These are phyloP conservation scores for Tetradesmus lagerheimii DNA, from an alignment of 139 green algal genomes.

Conservation along the genomic window DNA sequence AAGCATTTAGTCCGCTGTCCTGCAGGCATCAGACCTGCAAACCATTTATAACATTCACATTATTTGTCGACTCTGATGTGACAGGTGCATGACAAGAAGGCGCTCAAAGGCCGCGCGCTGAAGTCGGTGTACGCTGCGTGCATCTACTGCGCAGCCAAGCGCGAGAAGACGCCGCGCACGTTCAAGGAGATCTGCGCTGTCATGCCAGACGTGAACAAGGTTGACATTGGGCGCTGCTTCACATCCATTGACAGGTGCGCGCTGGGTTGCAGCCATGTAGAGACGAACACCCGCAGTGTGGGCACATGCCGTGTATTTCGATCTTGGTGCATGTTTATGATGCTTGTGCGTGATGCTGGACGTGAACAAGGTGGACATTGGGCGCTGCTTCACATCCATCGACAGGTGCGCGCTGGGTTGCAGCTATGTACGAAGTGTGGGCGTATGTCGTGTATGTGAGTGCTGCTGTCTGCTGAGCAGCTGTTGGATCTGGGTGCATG, in stretches of 20 bases:
- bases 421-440: no score
- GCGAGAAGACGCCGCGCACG: slow-evolving; percentile 76
- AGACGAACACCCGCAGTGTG: no score
- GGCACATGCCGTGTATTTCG: neutral
- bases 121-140: slow-evolving; percentile 87
- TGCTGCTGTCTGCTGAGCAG: no score
- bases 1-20: no score
- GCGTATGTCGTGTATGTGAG: neutral
- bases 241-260: slow-evolving; percentile 53
- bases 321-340: no score
- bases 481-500: no score
- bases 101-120: slow-evolving; percentile 56
- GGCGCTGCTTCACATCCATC: slow-evolving; percentile 69
- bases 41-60: no score
- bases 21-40: no score
- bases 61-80: no score
- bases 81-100: slow-evolving; percentile 66
- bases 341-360: slow-evolving; percentile 76
- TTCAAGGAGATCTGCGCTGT: slow-evolving; percentile 92
- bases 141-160: slow-evolving; percentile 89
- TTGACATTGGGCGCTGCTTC: slow-evolving; percentile 83
- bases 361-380: slow-evolving; percentile 83
- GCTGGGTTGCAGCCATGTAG: no score
- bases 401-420: slow-evolving; percentile 22
- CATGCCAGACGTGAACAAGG: slow-evolving; percentile 74